Evolutionary conservation across 1,284 basidiomycete genomes (phyloP).

Genomic region (Tylopilus orsonianus): DNA sequence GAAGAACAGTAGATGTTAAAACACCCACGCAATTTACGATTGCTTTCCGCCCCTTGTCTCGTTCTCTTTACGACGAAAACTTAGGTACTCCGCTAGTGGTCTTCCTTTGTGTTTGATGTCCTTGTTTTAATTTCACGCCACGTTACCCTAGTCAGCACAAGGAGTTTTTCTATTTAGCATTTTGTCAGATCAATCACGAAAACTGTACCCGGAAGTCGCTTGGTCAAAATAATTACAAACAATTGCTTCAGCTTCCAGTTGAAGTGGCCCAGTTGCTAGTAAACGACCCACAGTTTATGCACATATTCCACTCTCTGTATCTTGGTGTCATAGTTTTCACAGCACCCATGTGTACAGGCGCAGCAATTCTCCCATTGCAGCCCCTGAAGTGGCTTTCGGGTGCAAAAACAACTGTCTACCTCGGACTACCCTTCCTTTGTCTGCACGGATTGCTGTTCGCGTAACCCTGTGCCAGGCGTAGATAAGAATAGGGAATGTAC

Average conservation of each 20-base stretch:
- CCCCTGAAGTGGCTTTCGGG: conserved; percentile 38
- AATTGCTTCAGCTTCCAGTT: too few relatives aligned
- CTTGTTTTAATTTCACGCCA: conserved; percentile 33
- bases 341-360: conserved; percentile 36
- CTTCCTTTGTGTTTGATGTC: conserved; percentile 32
- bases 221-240: too few relatives aligned
- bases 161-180: conserved; percentile 13
- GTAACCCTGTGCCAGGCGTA: conserved; percentile 9
- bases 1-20: conserved; percentile 50
- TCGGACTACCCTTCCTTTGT: conserved; percentile 9
- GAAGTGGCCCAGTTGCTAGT: too few relatives aligned
- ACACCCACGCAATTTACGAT: conserved; percentile 19
- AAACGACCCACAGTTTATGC: too few relatives aligned
- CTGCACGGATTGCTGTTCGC: conserved; percentile 3
- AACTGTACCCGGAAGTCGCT: too few relatives aligned
- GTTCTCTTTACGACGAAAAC: conserved; percentile 35
- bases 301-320: too few relatives aligned
- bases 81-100: conserved; percentile 37
- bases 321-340: background rate
- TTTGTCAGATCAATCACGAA: conserved; percentile 6
- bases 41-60: conserved; percentile 16
- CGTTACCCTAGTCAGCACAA: conserved; percentile 31
- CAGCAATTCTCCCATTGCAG: conserved; percentile 32
- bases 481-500: conserved; percentile 14
- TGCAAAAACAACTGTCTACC: conserved; percentile 25